Evolutionary conservation across 305 asterid species (phyloP), one percentile per base, ranked within the genome.

Genomic region (Rubia balearica): DNA sequence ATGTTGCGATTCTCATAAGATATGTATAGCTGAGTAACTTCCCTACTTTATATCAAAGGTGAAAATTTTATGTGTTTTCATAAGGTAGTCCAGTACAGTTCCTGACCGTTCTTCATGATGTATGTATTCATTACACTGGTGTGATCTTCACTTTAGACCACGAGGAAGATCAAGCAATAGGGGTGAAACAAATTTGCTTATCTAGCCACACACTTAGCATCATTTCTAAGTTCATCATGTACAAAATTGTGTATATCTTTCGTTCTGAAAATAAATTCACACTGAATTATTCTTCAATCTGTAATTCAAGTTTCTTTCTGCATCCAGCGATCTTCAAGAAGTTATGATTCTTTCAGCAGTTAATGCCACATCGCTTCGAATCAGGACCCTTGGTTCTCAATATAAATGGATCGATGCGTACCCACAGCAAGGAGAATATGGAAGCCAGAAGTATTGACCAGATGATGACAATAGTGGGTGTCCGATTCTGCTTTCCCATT

Each of bases 361-460:
- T 92, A 67, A 90, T 83, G 78, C 97, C 98, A 70, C 98, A 92
- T 68, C 85, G 84, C 84, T 87, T 87, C 65, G 85, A 84, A 51
- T 87, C 88, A 49, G 96, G 97, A 24, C 97, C 98, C 79, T 81
- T 92, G 30, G 96, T 87, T 80, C 79, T 85, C n/a, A 89, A 71
- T 71, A 89, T 80, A 70, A 92, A 92, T 0, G 98, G 98, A 14
- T 91, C 97, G 13, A 89, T 91, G 61, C 96, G 76, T 27, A 91
- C 96, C 97, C 96, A 91, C 22, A 91, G 85, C 90, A 92, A 83
- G 19, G 97, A 90, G 82, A 92, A 92, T 56, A 92, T 92, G 17
- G 98, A 92, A 40, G 98, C 98, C 62, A 92, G 79, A 64, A 92
- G 93, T 53, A 92, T 80, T 4, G 97, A 92, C 97, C 98, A 92